Percentiles rank a stretch among this genome's conserved stretches.
phyloP scores from a whole-genome alignment of 495 filamentous ascomycete species.

The Xylaria longipes region DNA sequence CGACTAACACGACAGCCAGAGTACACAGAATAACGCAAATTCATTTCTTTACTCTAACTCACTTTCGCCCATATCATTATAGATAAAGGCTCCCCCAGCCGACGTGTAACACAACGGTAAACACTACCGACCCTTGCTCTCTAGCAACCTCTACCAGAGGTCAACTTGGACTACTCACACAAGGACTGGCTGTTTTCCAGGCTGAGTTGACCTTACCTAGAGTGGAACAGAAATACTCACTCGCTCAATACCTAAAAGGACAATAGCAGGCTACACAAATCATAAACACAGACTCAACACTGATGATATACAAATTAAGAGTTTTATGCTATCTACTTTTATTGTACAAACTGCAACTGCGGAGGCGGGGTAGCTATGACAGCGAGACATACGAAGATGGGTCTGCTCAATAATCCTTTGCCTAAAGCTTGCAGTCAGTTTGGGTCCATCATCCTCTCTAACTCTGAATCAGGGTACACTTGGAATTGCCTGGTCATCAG shows the following conservation, averaged over 20 bases:
- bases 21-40: no score
- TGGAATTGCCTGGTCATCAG: not conserved
- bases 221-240: not conserved
- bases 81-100: no score
- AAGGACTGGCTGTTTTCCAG: no score
- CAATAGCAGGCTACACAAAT: not conserved
- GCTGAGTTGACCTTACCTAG: not conserved
- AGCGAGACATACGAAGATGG: not conserved
- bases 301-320: not conserved
- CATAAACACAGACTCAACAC: not conserved
- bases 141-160: no score
- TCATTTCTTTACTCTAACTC: no score
- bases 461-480: not conserved
- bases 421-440: conserved; percentile 1
- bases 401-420: not conserved
- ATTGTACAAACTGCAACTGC: conserved; percentile 8
- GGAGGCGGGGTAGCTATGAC: not conserved
- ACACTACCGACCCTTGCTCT: no score
- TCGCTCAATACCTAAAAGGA: no score
- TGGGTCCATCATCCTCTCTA: not conserved
- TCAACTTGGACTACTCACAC: no score
- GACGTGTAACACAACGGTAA: no score
- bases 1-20: no score
- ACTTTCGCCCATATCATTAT: no score
- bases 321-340: conserved; percentile 27